Base-by-base conservation (phyloP, 1,284 basidiomycete genomes). In the Golubevia pallescens region DNA sequence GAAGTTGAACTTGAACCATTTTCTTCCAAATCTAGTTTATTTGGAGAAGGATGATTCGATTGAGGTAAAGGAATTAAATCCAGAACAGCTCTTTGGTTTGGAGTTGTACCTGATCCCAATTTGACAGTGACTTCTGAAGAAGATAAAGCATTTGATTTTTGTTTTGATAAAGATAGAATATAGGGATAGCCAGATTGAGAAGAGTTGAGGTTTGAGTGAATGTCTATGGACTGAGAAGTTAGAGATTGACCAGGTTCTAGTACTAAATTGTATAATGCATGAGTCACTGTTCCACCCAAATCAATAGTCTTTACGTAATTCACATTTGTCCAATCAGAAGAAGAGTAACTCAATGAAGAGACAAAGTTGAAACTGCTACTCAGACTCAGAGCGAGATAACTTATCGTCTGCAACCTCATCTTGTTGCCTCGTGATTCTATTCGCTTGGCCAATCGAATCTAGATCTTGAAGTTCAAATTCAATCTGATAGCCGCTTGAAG, bases 211-310 rank as follows among this genome's bases (percentile, higher is more conserved):
- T n/a, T n/a, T n/a, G n/a, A n/a, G n/a, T n/a, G n/a, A n/a, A n/a
- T n/a, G 3, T 38, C 34, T 38, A 38, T 38, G 10, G 34, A 10
- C 10, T 38, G 34, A 38, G 34, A 38, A 5, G 34, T 5, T 5
- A 38, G 34, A 10, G 5, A 5, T 38, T 4, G 10, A 38, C 54
- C 24, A 6, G 54, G 20, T 56, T 56, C 20, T 6, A 21, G 54
- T 6, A 7, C 10, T 13, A 71, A 69, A 54, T 68, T 60, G 5
- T 68, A 23, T 1, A 57, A 14, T 20, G 68, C 19, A 38, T 71
- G 67, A 13, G 74, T 66, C 16, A 73, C 65, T 10, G 78, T 67
- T n/a, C 78, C 78, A 57, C 73, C 68, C 6, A 80, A 67, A n/a
- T 77, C 71, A 58, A 78, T 63, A 38, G 62, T 69, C 63, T 77